Evolutionary conservation across 495 filamentous ascomycete species (phyloP), one percentile per base, ranked within the genome.

Genomic region (Collariella sp.): DNA sequence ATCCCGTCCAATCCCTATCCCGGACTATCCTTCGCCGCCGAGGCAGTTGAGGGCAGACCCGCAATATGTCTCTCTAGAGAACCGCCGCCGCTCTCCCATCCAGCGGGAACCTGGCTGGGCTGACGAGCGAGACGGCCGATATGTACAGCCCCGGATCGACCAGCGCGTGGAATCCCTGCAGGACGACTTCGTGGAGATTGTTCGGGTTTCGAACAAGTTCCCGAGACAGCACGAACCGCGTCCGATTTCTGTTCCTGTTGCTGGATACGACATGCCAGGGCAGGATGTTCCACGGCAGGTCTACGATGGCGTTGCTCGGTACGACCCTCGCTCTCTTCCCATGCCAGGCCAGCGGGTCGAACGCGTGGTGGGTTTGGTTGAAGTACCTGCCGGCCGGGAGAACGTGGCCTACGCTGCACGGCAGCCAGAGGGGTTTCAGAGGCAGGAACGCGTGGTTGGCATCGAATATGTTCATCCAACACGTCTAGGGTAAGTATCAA

Each of bases 121-220:
- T 18, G 50, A 46, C 16, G 47, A 51, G 31, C 48, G 47, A 23
- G 34, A 54, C 19, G 22, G n/a, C 7, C 52, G 45, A 19, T 38
- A 39, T 34, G 20, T 15, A 23, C 51, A 56, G 9, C 6, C 23
- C 3, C 38, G 50, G 20, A 55, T 34, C 18, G 44, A 52, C 23
- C 52, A 44, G 12, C 52, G 52, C 12, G 49, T 57, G 18, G 55
- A 65, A 6, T 46, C 33, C 9, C 22, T 44, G 24, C 49, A 40
- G 18, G 46, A 39, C 19, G 57, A 66, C 38, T 61, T 52, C 41
- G 52, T 56, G 3, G 54, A 67, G 15, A 59, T 67, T 50, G 62
- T 67, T 15, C 56, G 61, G 22, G 61, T 67, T 18, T 55, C 64
- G 7, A 62, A 67, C 57, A 62, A 59, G 38, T 69, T 69, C 22